A percentile compares a stretch with the other conserved stretches of the same genome.
phyloP scores from a whole-genome alignment of 1,139 yeast species.

The Yamadazyma pseudoaaseri region DNA sequence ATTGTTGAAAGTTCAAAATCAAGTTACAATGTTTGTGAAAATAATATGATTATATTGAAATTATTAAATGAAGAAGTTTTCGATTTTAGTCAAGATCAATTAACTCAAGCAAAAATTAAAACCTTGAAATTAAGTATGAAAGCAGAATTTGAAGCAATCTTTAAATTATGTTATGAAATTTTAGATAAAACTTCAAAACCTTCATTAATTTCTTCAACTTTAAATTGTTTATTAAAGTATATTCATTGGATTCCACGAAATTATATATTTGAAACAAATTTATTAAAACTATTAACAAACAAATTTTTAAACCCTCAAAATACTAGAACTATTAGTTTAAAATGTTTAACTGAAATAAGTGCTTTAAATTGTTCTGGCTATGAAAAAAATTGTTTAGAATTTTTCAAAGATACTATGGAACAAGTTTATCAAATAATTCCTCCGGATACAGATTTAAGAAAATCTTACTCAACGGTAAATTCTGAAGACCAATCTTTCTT shows the following conservation, averaged over 20 bases:
- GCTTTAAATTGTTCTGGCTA: conserved; percentile 60
- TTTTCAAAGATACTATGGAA: conserved; percentile 75
- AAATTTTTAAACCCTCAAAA: conserved; percentile 79
- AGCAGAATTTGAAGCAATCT: conserved; percentile 89
- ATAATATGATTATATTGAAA: conserved; percentile 90
- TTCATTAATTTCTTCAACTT: conserved; percentile 79
- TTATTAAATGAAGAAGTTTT: conserved; percentile 93
- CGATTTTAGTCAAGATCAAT: conserved; percentile 89
- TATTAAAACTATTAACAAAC: conserved; percentile 67
- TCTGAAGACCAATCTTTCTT: conserved; percentile 89
- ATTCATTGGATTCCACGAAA: conserved; percentile 93
- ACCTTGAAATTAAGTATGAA: conserved; percentile 80
- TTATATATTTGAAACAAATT: conserved; percentile 83
- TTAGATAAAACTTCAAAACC: conserved; percentile 85
- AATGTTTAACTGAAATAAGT: conserved; percentile 90
- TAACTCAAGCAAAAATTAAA: conserved; percentile 93
- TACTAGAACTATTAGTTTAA: conserved; percentile 80
- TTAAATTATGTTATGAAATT: conserved; percentile 89
- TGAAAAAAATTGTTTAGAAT: conserved; percentile 65
- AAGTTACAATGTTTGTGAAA: conserved; percentile 92
- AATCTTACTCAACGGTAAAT: conserved; percentile 71
- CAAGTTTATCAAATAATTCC: conserved; percentile 74
- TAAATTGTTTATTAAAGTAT: conserved; percentile 79
- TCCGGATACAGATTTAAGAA: conserved; percentile 66
- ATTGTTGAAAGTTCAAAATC: conserved; percentile 81